A percentile compares a stretch with the other conserved stretches of the same genome.
These are phyloP conservation scores for Selaginella tamariscina DNA, from an alignment of 75 land plant genomes.

Conservation along the genomic window DNA sequence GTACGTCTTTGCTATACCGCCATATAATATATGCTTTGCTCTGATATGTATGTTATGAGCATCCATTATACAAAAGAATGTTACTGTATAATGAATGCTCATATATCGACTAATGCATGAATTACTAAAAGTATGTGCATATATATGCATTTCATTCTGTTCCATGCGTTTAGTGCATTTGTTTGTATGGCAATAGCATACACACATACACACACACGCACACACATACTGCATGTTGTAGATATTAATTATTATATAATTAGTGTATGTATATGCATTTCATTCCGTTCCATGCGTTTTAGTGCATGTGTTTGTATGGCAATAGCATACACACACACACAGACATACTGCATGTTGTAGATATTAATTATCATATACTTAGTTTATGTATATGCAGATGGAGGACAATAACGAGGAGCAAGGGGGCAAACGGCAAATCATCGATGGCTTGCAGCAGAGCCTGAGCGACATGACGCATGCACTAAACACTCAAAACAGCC, in stretches of 20 bases:
- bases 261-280: conserved; percentile 11
- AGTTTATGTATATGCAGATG: conserved; percentile 14
- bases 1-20: no score
- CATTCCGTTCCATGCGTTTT: conserved; percentile 18
- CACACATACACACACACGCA: conserved; percentile 12
- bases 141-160: conserved; percentile 19
- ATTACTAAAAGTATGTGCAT: no score
- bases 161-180: conserved; percentile 15
- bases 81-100: no score
- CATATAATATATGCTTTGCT: no score
- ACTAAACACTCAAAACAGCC: conserved; percentile 21
- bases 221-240: no score
- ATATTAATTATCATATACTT: no score
- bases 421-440: conserved; percentile 15
- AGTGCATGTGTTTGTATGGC: conserved; percentile 13
- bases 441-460: conserved; percentile 23
- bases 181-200: conserved; percentile 15
- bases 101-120: no score
- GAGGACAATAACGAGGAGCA: conserved; percentile 14
- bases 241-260: conserved; percentile 6
- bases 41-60: no score
- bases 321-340: conserved; percentile 16
- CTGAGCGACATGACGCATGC: conserved; percentile 19
- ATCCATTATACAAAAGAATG: no score
- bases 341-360: no score